Evolutionary conservation across 345 rosid genomes (phyloP).

Genomic region (Excoecaria agallocha): DNA sequence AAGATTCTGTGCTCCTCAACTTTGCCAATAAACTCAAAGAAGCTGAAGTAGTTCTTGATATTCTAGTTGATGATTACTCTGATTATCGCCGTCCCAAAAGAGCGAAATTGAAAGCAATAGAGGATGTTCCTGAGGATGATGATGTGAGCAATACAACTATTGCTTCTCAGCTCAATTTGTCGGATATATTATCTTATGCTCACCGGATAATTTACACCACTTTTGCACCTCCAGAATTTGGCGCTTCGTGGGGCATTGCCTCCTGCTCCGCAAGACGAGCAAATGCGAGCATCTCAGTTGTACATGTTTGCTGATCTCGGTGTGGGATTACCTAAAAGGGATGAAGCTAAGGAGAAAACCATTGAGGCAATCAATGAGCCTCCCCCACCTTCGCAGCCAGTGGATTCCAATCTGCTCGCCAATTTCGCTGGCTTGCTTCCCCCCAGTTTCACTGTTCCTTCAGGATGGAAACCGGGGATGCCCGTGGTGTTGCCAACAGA

Average conservation of each 20-base stretch:
- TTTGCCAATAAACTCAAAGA: constrained; percentile 77
- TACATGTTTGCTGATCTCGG: constrained; percentile 80
- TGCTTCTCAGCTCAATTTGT: constrained; percentile 70
- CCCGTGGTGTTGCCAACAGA: constrained; percentile 74
- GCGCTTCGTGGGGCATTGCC: constrained; percentile 95
- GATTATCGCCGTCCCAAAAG: constrained; percentile 74
- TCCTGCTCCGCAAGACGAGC: constrained; percentile 97
- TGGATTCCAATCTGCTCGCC: constrained; percentile 30
- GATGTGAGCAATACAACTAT: constrained; percentile 55
- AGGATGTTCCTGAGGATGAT: constrained; percentile 5
- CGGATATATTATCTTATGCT: constrained; percentile 74
- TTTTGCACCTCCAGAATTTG: constrained; percentile 90
- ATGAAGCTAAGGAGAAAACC: constrained; percentile 50
- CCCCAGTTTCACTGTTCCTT: constrained; percentile 55
- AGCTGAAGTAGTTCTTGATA: constrained; percentile 77
- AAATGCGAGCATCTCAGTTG: constrained; percentile 90
- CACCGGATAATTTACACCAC: constrained; percentile 93
- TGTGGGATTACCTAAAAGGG: constrained; percentile 70
- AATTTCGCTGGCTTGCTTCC: constrained; percentile 52
- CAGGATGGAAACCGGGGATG: constrained; percentile 98
- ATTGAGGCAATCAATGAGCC: constrained; percentile 75
- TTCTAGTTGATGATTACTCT: constrained; percentile 78
- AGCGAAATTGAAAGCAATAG: constrained; percentile 20
- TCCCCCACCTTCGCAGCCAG: constrained; percentile 30
- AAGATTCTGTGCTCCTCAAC: constrained; percentile 54